Evolutionary conservation across 1,139 yeast species (phyloP), one percentile per base, ranked within the genome.

Genomic region (Saccharomyces uvarum): DNA sequence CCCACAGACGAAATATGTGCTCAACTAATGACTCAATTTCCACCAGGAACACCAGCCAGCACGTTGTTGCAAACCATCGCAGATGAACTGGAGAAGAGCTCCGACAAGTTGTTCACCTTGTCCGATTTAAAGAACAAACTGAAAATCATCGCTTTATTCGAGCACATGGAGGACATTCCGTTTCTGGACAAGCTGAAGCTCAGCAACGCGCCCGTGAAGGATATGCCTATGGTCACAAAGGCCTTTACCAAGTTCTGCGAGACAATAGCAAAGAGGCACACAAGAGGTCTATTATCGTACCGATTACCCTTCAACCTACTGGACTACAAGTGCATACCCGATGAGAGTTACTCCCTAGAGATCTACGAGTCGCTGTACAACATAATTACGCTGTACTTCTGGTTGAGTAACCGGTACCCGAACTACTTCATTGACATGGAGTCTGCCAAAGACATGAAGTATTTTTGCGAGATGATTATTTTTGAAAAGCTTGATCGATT

Each of bases 371-470:
- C 78, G 21, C 73, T 86, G 59, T 96, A 93, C 72, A 80, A 82
- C 60, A 73, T 82, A 50, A 77, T 88, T 26, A 77, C 85, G 60
- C 73, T 88, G 13, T 91, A 82, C 66, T 73, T 89, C 68, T 93
- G 99, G 99, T 75, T 93, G 59, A 79, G 88, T 57, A 93, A 88
- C 67, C 73, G 97, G 65, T 91, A 87, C 75, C 96, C 97, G 0
- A 82, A 85, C 42, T 77, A 84, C 53, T 87, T 90, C 63, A 79
- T 86, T 9, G 97, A 89, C 66, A 76, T 82, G 29, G 87, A 85
- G 56, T 81, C 90, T 52, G 96, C 96, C 0, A 70, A 71, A 47
- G 88, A 86, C 56, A 70, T 88, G 62, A 86, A 86, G 66, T 73
- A 79, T 28, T 69, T 84, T 61, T 78, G 85, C 49, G 93, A 86